Evolutionary conservation across 2,329 filamentous ascomycete genomes (phyloP).

Genomic region (Exserohilum turcica): DNA sequence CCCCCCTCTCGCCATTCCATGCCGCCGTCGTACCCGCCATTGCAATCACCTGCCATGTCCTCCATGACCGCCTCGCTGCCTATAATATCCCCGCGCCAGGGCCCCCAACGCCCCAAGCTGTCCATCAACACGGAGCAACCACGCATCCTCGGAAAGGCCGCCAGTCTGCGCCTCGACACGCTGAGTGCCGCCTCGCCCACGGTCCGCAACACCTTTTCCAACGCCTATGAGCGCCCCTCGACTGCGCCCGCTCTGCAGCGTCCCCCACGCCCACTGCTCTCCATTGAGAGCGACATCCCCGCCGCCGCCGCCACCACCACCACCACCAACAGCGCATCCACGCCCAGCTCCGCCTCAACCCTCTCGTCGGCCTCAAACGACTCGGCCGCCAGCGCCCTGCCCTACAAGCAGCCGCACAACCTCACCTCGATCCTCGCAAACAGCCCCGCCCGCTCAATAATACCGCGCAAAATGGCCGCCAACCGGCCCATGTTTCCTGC

Average conservation of each 20-base stretch:
- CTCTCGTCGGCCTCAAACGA: constrained; percentile 50
- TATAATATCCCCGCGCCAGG: constrained; percentile 48
- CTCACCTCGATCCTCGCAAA: constrained; percentile 54
- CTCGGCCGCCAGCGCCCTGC: constrained; percentile 45
- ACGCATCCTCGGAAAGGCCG: constrained; percentile 59
- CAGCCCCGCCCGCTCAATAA: constrained; percentile 48
- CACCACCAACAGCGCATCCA: constrained; percentile 28
- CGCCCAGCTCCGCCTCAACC: constrained; percentile 45
- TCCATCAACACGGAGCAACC: constrained; percentile 62
- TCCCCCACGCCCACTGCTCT: constrained; percentile 39
- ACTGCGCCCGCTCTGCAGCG: constrained; percentile 30
- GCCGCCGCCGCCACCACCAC: constrained; percentile 1
- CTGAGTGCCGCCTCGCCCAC: constrained; percentile 65
- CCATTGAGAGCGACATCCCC: constrained; percentile 40
- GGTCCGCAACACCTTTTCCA: constrained; percentile 65
- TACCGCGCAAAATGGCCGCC: constrained; percentile 50
- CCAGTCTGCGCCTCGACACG: constrained; percentile 59
- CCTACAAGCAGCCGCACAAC: constrained; percentile 55
- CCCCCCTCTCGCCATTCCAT: constrained; percentile 35
- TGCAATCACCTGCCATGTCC: constrained; percentile 39
- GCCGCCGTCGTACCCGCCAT: constrained; percentile 30
- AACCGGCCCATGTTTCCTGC: constrained; percentile 58
- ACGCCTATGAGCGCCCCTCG: constrained; percentile 59
- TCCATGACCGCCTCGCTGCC: constrained; percentile 54
- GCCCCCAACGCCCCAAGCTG: constrained; percentile 60